Conservation (phyloP, 2,329 filamentous ascomycete species). For the Pseudocercospora fuligena region DNA sequence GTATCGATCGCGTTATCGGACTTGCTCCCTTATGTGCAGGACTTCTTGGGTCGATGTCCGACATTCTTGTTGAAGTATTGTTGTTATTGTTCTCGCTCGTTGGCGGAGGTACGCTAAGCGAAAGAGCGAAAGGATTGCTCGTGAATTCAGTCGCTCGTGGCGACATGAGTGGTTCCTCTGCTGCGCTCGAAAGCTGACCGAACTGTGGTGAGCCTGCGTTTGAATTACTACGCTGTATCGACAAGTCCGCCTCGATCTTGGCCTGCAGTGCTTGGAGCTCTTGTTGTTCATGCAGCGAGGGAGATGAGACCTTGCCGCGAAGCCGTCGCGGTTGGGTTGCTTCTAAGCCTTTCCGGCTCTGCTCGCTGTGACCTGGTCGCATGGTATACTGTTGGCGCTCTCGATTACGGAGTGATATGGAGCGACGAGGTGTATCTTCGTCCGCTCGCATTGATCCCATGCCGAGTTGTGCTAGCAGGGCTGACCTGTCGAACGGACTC, state of each 20-base stretch:
- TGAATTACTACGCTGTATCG: constrained; percentile 17
- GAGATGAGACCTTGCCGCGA: constrained; percentile 41
- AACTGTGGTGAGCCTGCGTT: not conserved
- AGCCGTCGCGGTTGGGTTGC: constrained; percentile 24
- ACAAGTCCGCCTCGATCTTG: constrained; percentile 37
- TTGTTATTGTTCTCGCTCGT: constrained; percentile 51
- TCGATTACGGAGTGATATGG: constrained; percentile 29
- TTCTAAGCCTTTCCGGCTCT: not conserved
- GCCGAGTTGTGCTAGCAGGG: constrained; percentile 41
- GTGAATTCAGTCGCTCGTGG: constrained; percentile 76
- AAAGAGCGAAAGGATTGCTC: constrained; percentile 63
- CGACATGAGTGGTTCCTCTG: constrained; percentile 65
- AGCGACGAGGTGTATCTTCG: constrained; percentile 31
- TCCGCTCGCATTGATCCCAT: constrained; percentile 42
- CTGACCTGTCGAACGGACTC: constrained; percentile 42
- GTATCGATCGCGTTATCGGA: constrained; percentile 77
- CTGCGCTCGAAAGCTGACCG: constrained; percentile 1
- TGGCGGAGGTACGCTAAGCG: constrained; percentile 36
- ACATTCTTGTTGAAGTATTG: constrained; percentile 58
- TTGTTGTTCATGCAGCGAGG: constrained; percentile 40
- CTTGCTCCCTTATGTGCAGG: constrained; percentile 75
- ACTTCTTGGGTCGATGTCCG: constrained; percentile 68
- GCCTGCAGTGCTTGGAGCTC: constrained; percentile 41
- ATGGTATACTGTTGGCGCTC: constrained; percentile 10
- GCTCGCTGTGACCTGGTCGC: not conserved